phyloP scores from a whole-genome alignment of 2,329 filamentous ascomycete species.

The Fonsecaea multimorphosa region DNA sequence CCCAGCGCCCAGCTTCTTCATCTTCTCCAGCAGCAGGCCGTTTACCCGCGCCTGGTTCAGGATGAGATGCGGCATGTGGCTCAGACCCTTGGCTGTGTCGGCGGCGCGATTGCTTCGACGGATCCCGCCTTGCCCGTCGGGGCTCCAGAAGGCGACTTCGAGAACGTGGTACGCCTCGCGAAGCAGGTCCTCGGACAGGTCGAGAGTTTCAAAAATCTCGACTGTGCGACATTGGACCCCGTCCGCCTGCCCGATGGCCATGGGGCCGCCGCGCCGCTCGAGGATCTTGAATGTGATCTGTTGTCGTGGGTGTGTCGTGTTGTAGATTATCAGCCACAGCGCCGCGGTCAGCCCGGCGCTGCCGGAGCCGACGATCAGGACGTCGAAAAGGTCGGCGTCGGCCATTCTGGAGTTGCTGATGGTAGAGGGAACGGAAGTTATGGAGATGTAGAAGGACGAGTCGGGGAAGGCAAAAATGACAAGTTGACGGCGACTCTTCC shows the following conservation, averaged over 20 bases:
- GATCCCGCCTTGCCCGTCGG: conserved; percentile 47
- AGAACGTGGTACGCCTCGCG: conserved; percentile 64
- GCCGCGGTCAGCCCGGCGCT: conserved; percentile 68
- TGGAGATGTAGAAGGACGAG: not conserved
- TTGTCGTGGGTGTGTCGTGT: conserved; percentile 45
- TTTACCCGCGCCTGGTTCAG: conserved; percentile 64
- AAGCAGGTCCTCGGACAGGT: conserved; percentile 60
- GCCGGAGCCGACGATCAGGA: conserved; percentile 67
- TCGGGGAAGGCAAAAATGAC: not conserved
- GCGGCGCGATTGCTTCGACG: conserved; percentile 56
- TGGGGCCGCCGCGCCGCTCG: conserved; percentile 61
- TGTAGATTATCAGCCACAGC: conserved; percentile 65
- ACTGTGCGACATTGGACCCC: conserved; percentile 67
- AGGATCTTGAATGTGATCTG: conserved; percentile 50
- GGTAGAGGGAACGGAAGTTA: not conserved
- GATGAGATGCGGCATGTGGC: conserved; percentile 63
- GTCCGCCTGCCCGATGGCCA: conserved; percentile 67
- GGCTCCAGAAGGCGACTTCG: conserved; percentile 63
- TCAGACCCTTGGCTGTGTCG: conserved; percentile 62
- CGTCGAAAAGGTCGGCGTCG: conserved; percentile 48
- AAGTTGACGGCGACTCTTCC: not conserved
- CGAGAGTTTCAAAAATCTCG: conserved; percentile 67
- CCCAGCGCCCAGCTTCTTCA: conserved; percentile 48
- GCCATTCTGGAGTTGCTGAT: not conserved
- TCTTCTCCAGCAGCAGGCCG: conserved; percentile 59